Conservation (phyloP, 2,329 filamentous ascomycete genomes). For the Colletotrichum magnum region DNA sequence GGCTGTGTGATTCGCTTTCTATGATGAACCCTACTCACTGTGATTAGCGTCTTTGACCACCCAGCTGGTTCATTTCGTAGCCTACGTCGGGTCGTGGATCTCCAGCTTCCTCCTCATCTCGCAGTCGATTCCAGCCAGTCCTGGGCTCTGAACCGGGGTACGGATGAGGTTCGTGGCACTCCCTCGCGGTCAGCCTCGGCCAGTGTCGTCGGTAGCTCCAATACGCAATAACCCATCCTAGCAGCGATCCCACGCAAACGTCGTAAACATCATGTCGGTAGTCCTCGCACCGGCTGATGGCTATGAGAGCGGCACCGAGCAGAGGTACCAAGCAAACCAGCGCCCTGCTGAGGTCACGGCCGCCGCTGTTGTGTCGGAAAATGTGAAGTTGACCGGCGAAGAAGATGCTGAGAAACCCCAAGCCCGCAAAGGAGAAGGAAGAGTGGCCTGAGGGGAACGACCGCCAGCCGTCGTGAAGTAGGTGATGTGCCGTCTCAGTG, state of each 20-base stretch:
- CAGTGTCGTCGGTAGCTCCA: constrained; percentile 78
- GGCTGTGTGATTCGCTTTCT: constrained; percentile 24
- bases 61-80: constrained; percentile 51
- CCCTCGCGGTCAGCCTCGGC: constrained; percentile 65
- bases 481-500: constrained; percentile 77
- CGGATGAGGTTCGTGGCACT: constrained; percentile 72
- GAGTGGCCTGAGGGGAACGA: constrained; percentile 87
- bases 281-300: constrained; percentile 78
- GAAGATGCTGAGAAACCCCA: constrained; percentile 81
- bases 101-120: constrained; percentile 68
- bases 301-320: constrained; percentile 76
- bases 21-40: constrained; percentile 28
- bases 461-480: constrained; percentile 86
- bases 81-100: constrained; percentile 53
- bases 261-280: constrained; percentile 81
- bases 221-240: constrained; percentile 73
- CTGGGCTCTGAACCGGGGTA: constrained; percentile 55
- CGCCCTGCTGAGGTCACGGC: constrained; percentile 68
- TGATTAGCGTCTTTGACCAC: constrained; percentile 38
- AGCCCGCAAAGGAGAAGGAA: constrained; percentile 83
- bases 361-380: constrained; percentile 60
- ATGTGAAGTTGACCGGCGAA: constrained; percentile 76
- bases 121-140: constrained; percentile 58
- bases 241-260: constrained; percentile 71
- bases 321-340: constrained; percentile 71